Percentiles rank a stretch among this genome's conserved stretches.
These are phyloP conservation scores for Calonectria naviculata DNA, from an alignment of 2,329 filamentous ascomycete genomes.

Conservation along the genomic window DNA sequence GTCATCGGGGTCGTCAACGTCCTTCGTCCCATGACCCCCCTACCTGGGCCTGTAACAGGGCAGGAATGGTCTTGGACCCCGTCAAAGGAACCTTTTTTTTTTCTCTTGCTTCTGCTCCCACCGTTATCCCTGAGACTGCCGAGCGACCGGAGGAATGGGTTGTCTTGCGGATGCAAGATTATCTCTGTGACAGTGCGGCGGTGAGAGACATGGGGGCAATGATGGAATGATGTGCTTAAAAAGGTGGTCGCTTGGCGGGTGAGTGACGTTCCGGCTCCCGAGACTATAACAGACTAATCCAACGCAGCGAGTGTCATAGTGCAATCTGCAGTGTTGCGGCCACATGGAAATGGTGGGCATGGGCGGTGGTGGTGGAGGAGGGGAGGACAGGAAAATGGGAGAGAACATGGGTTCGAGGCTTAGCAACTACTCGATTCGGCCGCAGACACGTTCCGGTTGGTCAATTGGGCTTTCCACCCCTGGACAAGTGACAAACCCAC, in stretches of 20 bases:
- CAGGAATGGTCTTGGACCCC: not conserved
- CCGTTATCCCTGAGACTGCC: not conserved
- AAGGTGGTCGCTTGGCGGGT: not conserved
- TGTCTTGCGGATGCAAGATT: conserved; percentile 3
- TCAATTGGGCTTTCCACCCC: conserved; percentile 32
- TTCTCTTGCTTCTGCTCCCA: not conserved
- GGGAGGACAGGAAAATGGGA: not conserved
- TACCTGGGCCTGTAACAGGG: not conserved
- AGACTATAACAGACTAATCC: not conserved
- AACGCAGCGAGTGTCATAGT: not conserved
- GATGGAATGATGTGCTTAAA: not conserved
- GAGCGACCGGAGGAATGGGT: not conserved
- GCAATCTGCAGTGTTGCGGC: conserved; percentile 1
- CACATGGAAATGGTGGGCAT: conserved; percentile 9
- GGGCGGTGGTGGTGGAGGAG: not conserved
- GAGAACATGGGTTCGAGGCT: conserved; percentile 31
- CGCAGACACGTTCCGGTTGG: conserved; percentile 37
- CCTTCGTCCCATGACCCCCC: not conserved
- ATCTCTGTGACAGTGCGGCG: conserved; percentile 13
- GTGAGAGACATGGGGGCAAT: conserved; percentile 17
- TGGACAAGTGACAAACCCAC: conserved; percentile 30
- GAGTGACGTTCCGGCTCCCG: not conserved
- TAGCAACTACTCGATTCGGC: conserved; percentile 43
- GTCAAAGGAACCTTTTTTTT: not conserved
- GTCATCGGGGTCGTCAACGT: not conserved